Base-by-base conservation (phyloP, 1,284 basidiomycete species). In the Ustilago crameri region DNA sequence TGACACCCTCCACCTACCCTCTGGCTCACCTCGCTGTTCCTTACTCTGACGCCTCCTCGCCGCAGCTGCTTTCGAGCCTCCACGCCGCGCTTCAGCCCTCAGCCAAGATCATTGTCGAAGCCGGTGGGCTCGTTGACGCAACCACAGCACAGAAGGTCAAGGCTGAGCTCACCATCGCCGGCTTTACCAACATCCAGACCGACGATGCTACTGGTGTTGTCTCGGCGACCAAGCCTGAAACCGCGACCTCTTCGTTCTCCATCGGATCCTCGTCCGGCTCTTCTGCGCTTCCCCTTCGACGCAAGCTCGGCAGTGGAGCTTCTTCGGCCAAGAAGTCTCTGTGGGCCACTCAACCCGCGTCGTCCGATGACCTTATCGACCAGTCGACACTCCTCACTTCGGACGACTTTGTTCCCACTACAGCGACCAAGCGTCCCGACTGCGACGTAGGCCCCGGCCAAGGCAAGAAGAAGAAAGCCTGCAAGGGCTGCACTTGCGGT, bases 401-500 rank as follows among this genome's bases (percentile, higher is more conserved):
- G 9, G 63, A 55, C 22, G 81, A 81, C 23, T 65, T 64, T 15
- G 54, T 74, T 18, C 56, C 67, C 5, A 60, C 79, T 14, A 67
- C 64, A 10, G 79, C 76, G 1, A 60, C 72, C 52, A 74, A 76
- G 56, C 74, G 80, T 14, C 75, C 75, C 43, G 81, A 81, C 55
- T 83, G 81, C 66, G 76, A 80, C 47, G 72, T 82, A 12, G 79
- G 74, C 18, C 45, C 72, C 0, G 69, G 59, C 9, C 65, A 66
- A 23, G 64, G 66, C 30, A 76, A 66, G 30, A 72, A 76, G 54
- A 81, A 81, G 54, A 80, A 79, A 54, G 81, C 81, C 4, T 83
- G 81, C 76, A 82, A 82, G 50, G 78, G 76, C 8, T 83, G 81
- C 72, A 83, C 81, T 7, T 83, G 81, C 43, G 81, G 81, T 1